Evolutionary conservation across 345 rosid genomes (phyloP), one percentile per base, ranked within the genome.

Genomic region (Eucalyptus pauciflora): DNA sequence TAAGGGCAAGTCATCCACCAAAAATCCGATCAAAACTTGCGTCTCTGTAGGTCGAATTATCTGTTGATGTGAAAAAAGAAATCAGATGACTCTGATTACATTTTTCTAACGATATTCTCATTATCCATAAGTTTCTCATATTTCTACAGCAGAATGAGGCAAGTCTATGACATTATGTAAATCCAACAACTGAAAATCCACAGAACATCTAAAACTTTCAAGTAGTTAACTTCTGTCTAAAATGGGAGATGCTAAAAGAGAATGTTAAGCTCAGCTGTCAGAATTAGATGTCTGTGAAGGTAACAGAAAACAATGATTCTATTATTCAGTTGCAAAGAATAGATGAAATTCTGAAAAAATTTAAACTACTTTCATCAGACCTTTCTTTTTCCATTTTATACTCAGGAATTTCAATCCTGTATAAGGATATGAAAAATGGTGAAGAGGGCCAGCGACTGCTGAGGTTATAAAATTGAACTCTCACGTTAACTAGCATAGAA

Each of bases 11-110:
- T 94, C 93, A 56, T 95, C 94, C 29, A 96, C 98, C 25, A 90
- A 88, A 90, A 93, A 91, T 88, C 93, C 91, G 86, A 97, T 94
- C 90, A 95, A 93, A 6, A 95, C 97, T 80, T 97, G 96, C 5
- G 98, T 97, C 93, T 95, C 98, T 7, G 96, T 93, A 45, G 97
- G 92, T 87, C 96, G 91, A n/a, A 91, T 91, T 64, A 90, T 91
- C 97, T 97, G 93, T 83, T 87, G 22, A 90, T 87, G 49, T 41
- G 46, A 24, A 71, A 45, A 48, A 86, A n/a, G 10, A 80, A 52
- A 86, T 86, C 69, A 17, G 27, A 52, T 17, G 49, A 6, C 15
- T 86, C 6, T 2, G 22, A n/a, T 14, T 27, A 85, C 86, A 43
- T 20, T 43, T 48, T 43, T 13, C 22, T 16, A 85, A 85, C 1